Percentiles rank a stretch among this genome's conserved stretches.
phyloP scores from a whole-genome alignment of 1,284 basidiomycete genomes.

The Cutaneotrichosporon cavernicola region DNA sequence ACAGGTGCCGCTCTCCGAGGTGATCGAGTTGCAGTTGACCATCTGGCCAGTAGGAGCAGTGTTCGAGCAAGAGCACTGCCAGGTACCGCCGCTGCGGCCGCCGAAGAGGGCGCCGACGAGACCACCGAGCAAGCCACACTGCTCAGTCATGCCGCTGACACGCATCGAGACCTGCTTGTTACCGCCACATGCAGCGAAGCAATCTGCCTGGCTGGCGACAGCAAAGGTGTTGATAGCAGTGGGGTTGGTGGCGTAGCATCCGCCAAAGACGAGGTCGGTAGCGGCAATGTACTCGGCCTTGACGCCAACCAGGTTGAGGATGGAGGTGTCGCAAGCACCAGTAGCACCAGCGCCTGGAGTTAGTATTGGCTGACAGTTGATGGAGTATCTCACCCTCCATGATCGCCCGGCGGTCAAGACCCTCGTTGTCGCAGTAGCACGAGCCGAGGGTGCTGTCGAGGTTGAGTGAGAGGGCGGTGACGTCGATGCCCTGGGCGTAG shows the following conservation, averaged over 20 bases:
- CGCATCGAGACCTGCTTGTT: conserved; percentile 6
- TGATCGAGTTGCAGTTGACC: neutral
- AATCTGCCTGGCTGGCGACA: neutral
- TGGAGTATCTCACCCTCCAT: neutral
- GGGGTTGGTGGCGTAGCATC: neutral
- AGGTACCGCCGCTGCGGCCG: neutral
- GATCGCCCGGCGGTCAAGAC: neutral
- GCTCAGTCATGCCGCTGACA: neutral
- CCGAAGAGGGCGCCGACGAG: conserved; percentile 6
- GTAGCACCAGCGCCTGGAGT: neutral
- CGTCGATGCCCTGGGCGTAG: conserved; percentile 12
- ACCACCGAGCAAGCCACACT: neutral
- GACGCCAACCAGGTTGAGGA: conserved; percentile 12
- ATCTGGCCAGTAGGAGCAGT: neutral
- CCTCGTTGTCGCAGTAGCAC: conserved; percentile 9
- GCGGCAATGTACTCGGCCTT: conserved; percentile 4
- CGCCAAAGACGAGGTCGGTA: neutral
- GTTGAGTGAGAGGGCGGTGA: neutral
- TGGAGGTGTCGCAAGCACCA: neutral
- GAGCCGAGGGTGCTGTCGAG: conserved; percentile 4
- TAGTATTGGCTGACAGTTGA: neutral
- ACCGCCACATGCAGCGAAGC: neutral
- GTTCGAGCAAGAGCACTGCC: conserved; percentile 12
- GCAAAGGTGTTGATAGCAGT: neutral
- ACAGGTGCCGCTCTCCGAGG: neutral